A percentile compares a stretch with the other conserved stretches of the same genome.
These are phyloP conservation scores for Ceratonia siliqua DNA, from an alignment of 306 rosid genomes.

Conservation along the genomic window DNA sequence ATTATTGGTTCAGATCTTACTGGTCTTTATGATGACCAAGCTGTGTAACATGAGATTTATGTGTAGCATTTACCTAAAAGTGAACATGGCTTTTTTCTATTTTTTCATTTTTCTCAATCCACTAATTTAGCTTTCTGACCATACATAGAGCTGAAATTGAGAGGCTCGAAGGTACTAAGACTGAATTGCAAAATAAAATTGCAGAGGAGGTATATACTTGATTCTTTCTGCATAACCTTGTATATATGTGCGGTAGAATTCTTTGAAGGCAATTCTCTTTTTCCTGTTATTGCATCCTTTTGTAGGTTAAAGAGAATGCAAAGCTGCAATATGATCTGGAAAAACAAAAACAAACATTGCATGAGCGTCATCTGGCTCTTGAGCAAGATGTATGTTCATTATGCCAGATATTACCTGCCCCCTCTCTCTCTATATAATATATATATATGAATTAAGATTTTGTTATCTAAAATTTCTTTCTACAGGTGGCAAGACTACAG, in stretches of 20 bases:
- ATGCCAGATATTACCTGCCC: slow-evolving; percentile 21
- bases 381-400: slow-evolving; percentile 74
- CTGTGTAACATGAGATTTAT: neutral
- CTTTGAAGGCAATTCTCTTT: slow-evolving; percentile 27
- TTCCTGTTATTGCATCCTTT: slow-evolving; percentile 20
- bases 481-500: slow-evolving; percentile 75
- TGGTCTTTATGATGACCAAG: slow-evolving; percentile 13
- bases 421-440: slow-evolving; percentile 15
- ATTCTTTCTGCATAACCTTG: slow-evolving; percentile 30
- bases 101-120: slow-evolving; percentile 34
- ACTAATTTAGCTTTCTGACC: slow-evolving; percentile 38
- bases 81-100: slow-evolving; percentile 12
- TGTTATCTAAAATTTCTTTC: slow-evolving; percentile 8
- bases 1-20: neutral
- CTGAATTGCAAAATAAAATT: slow-evolving; percentile 64
- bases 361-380: slow-evolving; percentile 72
- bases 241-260: slow-evolving; percentile 14
- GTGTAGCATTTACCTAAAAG: slow-evolving; percentile 1
- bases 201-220: slow-evolving; percentile 55
- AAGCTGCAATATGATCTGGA: slow-evolving; percentile 56
- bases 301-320: slow-evolving; percentile 64
- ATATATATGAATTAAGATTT: slow-evolving; percentile 22
- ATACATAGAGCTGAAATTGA: slow-evolving; percentile 64
- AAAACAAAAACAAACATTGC: slow-evolving; percentile 57
- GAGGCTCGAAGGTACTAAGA: slow-evolving; percentile 61